phyloP scores from a whole-genome alignment of 2,329 filamentous ascomycete species.

The Hysterium pulicare region DNA sequence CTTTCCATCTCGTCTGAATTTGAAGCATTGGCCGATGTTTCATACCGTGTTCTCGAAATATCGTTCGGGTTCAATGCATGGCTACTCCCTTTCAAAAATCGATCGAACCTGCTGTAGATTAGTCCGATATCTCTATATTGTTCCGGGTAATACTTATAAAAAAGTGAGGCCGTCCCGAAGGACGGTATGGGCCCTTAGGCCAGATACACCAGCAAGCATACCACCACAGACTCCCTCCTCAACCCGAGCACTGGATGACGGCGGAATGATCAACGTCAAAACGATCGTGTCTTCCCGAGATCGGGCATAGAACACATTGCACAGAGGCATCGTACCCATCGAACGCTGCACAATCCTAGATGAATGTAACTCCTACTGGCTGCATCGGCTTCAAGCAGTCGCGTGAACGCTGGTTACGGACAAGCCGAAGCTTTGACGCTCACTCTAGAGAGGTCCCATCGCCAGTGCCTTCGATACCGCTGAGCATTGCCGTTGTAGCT shows the following conservation, averaged over 20 bases:
- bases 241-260: constrained; percentile 10
- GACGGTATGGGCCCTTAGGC: constrained; percentile 14
- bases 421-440: constrained; percentile 42
- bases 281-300: constrained; percentile 11
- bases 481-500: constrained; percentile 8
- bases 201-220: constrained; percentile 13
- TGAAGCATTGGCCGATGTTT: too few species aligned
- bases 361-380: constrained; percentile 11
- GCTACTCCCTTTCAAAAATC: too few species aligned
- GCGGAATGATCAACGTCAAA: constrained; percentile 3
- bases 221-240: constrained; percentile 19
- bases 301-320: constrained; percentile 19
- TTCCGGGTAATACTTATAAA: constrained; percentile 37
- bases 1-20: too few species aligned
- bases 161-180: constrained; percentile 32
- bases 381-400: constrained; percentile 5
- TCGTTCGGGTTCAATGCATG: too few species aligned
- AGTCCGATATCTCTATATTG: neutral
- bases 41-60: too few species aligned
- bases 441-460: constrained; percentile 39
- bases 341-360: constrained; percentile 4
- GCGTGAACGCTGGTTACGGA: constrained; percentile 22
- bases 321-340: constrained; percentile 11
- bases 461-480: constrained; percentile 11
- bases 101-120: neutral